Evolutionary conservation across 495 filamentous ascomycete species (phyloP).

Genomic region (Cryomyces antarcticus): DNA sequence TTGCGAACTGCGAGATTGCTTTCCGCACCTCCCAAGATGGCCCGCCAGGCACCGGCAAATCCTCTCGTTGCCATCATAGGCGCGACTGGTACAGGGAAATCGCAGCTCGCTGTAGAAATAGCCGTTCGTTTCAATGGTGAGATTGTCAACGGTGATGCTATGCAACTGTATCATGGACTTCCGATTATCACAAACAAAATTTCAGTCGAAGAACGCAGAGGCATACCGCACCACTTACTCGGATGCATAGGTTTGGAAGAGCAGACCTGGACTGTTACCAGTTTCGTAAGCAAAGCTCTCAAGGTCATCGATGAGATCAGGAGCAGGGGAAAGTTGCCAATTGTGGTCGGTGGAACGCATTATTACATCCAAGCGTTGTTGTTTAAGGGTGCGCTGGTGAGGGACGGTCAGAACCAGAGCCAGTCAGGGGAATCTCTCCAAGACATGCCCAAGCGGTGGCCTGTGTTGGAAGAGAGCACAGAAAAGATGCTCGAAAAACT

Average conservation of each 20-base stretch:
- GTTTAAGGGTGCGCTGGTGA: conserved; percentile 45
- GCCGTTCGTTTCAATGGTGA: conserved; percentile 75
- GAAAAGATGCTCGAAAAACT: conserved; percentile 52
- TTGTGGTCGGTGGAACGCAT: conserved; percentile 84
- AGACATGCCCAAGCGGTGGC: conserved; percentile 28
- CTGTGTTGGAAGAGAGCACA: conserved; percentile 50
- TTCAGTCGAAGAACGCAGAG: conserved; percentile 47
- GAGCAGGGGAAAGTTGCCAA: conserved; percentile 54
- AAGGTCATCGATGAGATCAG: conserved; percentile 59
- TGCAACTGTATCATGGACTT: conserved; percentile 89
- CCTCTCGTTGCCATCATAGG: conserved; percentile 74
- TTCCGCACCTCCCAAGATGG: background rate
- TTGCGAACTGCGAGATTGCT: background rate
- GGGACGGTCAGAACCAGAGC: conserved; percentile 8
- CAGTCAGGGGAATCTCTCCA: conserved; percentile 5
- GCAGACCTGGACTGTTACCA: conserved; percentile 59
- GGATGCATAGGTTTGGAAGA: conserved; percentile 52
- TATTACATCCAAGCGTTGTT: conserved; percentile 84
- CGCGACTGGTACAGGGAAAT: conserved; percentile 92
- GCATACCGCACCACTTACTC: conserved; percentile 76
- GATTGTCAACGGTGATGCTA: conserved; percentile 95
- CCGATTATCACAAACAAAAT: conserved; percentile 95
- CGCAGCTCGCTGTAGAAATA: conserved; percentile 91
- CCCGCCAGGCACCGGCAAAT: conserved; percentile 4
- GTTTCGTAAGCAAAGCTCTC: conserved; percentile 49